These are phyloP conservation scores for button mushroom (Agaricus bisporus) DNA, from an alignment of 768 basidiomycete genomes.

Conservation along the genomic window DNA sequence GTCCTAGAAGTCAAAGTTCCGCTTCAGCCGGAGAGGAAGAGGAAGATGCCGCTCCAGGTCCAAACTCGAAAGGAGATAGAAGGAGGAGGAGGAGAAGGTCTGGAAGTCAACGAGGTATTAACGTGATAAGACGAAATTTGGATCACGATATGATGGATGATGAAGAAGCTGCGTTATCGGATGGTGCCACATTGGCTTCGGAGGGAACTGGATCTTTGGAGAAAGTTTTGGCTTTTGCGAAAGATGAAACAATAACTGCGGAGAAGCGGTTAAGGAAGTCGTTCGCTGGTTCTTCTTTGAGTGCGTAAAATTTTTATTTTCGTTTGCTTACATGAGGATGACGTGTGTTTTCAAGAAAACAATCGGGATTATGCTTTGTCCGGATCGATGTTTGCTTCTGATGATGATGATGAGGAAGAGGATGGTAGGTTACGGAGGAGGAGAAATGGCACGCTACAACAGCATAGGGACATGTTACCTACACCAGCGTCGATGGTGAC, in stretches of 20 bases:
- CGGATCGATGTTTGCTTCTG: slow-evolving; percentile 16
- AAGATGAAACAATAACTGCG: not conserved
- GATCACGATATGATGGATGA: slow-evolving; percentile 14
- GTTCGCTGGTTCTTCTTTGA: slow-evolving; percentile 3
- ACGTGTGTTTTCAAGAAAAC: no score
- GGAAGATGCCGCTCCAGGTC: no score
- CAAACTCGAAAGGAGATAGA: slow-evolving; percentile 19
- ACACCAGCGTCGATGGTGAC: slow-evolving; percentile 1
- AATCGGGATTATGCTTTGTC: not conserved
- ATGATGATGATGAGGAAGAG: slow-evolving; percentile 20
- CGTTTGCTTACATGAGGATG: slow-evolving; percentile 14
- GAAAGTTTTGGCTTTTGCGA: slow-evolving; percentile 3
- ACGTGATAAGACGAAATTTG: slow-evolving; percentile 17
- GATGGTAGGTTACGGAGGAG: slow-evolving; percentile 13
- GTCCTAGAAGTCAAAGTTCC: slow-evolving; percentile 64
- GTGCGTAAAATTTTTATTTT: not conserved
- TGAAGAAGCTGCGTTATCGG: slow-evolving; percentile 14
- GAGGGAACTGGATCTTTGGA: slow-evolving; percentile 15
- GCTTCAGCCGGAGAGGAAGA: slow-evolving; percentile 37
- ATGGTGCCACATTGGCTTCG: slow-evolving; percentile 26
- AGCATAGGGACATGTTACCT: not conserved
- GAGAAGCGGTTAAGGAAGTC: not conserved
- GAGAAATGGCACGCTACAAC: slow-evolving; percentile 4
- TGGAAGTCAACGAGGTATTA: slow-evolving; percentile 20
- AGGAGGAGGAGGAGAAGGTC: slow-evolving; percentile 34